Evolutionary conservation across 1,284 basidiomycete genomes (phyloP).

Genomic region (Mycena citricolor): DNA sequence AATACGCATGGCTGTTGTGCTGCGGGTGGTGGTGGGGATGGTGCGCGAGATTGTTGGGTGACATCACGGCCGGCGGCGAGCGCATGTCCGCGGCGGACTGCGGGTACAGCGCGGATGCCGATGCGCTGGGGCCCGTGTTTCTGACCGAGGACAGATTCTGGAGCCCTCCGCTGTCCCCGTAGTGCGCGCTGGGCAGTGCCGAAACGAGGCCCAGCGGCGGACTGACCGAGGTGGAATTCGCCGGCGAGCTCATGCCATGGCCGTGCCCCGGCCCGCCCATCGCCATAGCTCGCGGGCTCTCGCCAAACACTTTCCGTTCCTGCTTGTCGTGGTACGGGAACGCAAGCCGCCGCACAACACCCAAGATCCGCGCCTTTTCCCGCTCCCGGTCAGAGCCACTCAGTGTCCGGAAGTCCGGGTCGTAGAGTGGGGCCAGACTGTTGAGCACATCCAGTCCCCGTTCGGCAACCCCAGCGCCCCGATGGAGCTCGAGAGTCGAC

Average conservation of each 20-base stretch:
- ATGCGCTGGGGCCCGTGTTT: constrained; percentile 26
- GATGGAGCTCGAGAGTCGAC: constrained; percentile 59
- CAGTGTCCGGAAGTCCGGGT: constrained; percentile 52
- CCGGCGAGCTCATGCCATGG: constrained; percentile 37
- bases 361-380: constrained; percentile 57
- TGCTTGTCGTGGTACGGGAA: constrained; percentile 77
- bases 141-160: constrained; percentile 38
- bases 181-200: constrained; percentile 36
- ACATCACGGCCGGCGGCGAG: constrained; percentile 19
- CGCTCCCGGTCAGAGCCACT: constrained; percentile 53
- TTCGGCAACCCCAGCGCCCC: constrained; percentile 64
- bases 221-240: constrained; percentile 45
- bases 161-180: constrained; percentile 35
- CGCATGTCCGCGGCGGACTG: constrained; percentile 22
- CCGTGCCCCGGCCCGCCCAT: too few relatives aligned
- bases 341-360: constrained; percentile 67
- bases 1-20: constrained; percentile 7
- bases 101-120: constrained; percentile 22
- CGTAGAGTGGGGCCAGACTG: constrained; percentile 68
- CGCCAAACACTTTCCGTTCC: constrained; percentile 46
- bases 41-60: too few relatives aligned
- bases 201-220: constrained; percentile 40
- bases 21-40: constrained; percentile 11
- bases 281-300: constrained; percentile 44
- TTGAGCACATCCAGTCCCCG: constrained; percentile 69